Evolutionary conservation across 129 eudicot genomes (phyloP), one percentile per base, ranked within the genome.

Genomic region (Ambrosia trifida): DNA sequence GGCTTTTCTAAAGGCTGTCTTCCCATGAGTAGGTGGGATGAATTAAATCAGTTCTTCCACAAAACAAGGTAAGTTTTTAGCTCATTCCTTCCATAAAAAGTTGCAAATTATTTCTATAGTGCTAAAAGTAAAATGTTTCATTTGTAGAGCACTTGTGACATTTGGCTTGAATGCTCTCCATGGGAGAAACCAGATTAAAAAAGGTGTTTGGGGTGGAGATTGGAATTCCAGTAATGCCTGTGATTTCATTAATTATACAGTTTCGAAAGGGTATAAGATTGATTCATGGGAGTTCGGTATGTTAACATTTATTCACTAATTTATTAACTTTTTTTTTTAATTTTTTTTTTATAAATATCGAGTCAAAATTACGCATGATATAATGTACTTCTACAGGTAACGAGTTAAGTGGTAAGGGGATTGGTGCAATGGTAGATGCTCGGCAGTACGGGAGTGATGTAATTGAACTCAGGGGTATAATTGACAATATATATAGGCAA

Each of bases 231-330:
- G 78, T 76, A 95, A 95, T 71, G 88, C 91, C 40, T 75, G 49
- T 69, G 99, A 88, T 79, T 90, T 95, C 69, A 90, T 95, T 2
- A 75, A 81, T 41, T 88, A 84, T 79, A 95, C 97, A 1, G 61
- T 88, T 16, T 84, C 96, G 53, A 90, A 86, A 81, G 94, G 99
- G 30, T 90, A 95, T 85, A 79, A 74, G 52, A 86, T 95, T 72
- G 86, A 86, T 65, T 95, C 99, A 53, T 95, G 97, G 96, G 99
- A 95, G 84, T 84, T 87, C 5, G 99, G 99, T 93, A 93, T 51
- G 20, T 60, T 28, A 52, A 58, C 65, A 68, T 3, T 68, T 68
- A 16, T 76, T 76, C 40, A 32, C 72, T 38, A 20, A 43, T 19
- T 68, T 24, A 5, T 2, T 40, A 40, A 40, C 44, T 32, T 36